Base-by-base conservation (phyloP, 2,329 filamentous ascomycete genomes). In the Microdochium trichocladiopsis region DNA sequence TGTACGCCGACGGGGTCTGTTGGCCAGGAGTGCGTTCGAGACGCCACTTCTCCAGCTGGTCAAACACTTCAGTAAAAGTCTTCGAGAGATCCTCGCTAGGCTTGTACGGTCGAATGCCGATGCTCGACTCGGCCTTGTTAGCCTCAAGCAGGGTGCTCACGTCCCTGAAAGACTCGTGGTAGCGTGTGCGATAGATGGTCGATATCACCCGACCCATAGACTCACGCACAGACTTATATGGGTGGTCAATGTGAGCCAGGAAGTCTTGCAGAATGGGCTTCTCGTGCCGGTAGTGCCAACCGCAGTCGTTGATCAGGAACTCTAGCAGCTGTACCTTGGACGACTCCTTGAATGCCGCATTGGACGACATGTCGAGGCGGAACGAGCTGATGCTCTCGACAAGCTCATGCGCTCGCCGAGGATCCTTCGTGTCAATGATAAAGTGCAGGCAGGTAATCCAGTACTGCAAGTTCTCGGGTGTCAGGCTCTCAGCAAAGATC, bases 261-360 rank as follows among this genome's bases (percentile, higher is more conserved):
- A 97, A 96, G 67, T 99, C 84, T 31, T 95, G 78, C 6, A 96
- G 74, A 50, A 99, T 93, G 0, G 92, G 91, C 69, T 90, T 83
- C 60, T 95, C 90, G 11, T 90, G 77, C 56, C 90, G 90, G 76
- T 96, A 99, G 68, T 99, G 94, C 94, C 95, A 99, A 1, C 94
- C 94, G 33, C 86, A 82, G 61, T 96, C 91, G 47, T 85, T 84
- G 54, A 99, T 88, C 56, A 89, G 82, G 59, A 95, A 90, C 60
- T 96, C 90, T 18, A 99, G 76, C 25, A 99, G 75, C 58, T 94
- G 87, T 16, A 99, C 90, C 73, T 97, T 96, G 25, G 93, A 95
- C 52, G 93, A 96, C 67, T 99, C 95, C 68, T 99, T 99, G 79
- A 99, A 99, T 0, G 94, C 94, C 3, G 95, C 94, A 65, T 97